These are phyloP conservation scores for Malus hybrid DNA, from an alignment of 331 rosid species.

Conservation along the genomic window DNA sequence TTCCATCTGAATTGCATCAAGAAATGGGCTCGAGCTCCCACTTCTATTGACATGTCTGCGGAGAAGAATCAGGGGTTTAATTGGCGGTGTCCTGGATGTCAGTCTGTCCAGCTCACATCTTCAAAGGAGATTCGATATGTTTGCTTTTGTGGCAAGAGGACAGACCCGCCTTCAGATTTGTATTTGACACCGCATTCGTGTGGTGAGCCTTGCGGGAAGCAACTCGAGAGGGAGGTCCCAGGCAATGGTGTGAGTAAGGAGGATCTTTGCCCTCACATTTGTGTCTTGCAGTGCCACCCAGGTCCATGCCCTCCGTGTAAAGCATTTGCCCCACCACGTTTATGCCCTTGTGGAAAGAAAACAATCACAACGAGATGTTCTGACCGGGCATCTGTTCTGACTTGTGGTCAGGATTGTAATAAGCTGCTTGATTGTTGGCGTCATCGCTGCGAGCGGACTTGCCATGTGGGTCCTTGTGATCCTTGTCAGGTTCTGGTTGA, in stretches of 20 bases:
- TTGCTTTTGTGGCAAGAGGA: slow-evolving; percentile 86
- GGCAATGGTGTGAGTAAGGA: slow-evolving; percentile 46
- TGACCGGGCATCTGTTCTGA: slow-evolving; percentile 64
- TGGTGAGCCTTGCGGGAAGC: slow-evolving; percentile 89
- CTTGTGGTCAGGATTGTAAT: slow-evolving; percentile 76
- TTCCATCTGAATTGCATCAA: slow-evolving; percentile 80
- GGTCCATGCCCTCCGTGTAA: slow-evolving; percentile 97
- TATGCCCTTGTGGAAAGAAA: slow-evolving; percentile 92
- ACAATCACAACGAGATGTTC: slow-evolving; percentile 74
- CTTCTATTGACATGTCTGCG: slow-evolving; percentile 55
- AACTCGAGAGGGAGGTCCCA: slow-evolving; percentile 53
- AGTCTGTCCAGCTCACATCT: slow-evolving; percentile 63
- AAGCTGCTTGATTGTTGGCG: slow-evolving; percentile 76
- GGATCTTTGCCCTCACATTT: slow-evolving; percentile 77
- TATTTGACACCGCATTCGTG: slow-evolving; percentile 94
- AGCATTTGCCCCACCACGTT: slow-evolving; percentile 75
- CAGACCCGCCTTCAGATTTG: slow-evolving; percentile 82
- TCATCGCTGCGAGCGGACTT: slow-evolving; percentile 51
- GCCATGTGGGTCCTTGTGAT: slow-evolving; percentile 82
- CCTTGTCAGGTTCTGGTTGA: slow-evolving; percentile 53
- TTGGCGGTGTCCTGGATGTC: slow-evolving; percentile 99
- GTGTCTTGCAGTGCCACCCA: slow-evolving; percentile 97
- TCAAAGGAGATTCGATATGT: slow-evolving; percentile 68
- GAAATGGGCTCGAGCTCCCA: slow-evolving; percentile 93
- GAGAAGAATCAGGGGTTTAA: slow-evolving; percentile 79